Base-by-base conservation (phyloP, 1,139 yeast genomes). In the Groenewaldozyma sp. region DNA sequence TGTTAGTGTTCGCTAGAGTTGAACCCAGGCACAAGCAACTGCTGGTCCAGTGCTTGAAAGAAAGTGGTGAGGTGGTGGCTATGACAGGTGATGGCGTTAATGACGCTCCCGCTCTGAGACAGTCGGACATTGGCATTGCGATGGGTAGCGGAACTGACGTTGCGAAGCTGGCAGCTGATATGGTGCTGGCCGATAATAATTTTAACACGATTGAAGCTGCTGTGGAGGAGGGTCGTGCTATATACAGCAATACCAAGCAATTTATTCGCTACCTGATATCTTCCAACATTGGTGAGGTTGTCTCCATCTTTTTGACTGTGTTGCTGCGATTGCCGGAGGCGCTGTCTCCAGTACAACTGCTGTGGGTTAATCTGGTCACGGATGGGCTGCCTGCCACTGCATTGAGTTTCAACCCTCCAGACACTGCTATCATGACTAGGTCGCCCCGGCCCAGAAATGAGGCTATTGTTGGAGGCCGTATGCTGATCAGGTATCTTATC, bases 141-240 rank as follows among this genome's bases (percentile, higher is more conserved):
- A 62, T 73, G 61, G 64, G 63, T 4, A 66, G 63, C 36, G 78
- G 74, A 2, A 66, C 75, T 17, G 78, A 74, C 48, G 68, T 74
- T 47, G 78, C 78, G n/a, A 67, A 71, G 49, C 78, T 73, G 45
- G 78, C 78, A 0, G 64, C 76, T 24, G 78, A 74, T 52, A 52
- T 73, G 50, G 65, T 73, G 24, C 56, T 73, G 35, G 54, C 70
- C 53, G 57, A 50, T 13, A n/a, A n/a, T n/a, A 44, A 45, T 22
- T 71, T 73, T 47, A 58, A 65, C 24, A 65, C 76, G 1, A 70
- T 73, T 42, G 62, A 72, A 28, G 67, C 65, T 31, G 78, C 76
- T 2, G 53, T 73, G 10, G 34, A 45, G 24, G 41, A 43, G 11
- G 55, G 55, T 13, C 62, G 77, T 46, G 58, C 71, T 38, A 76